phyloP scores from a whole-genome alignment of 2,329 filamentous ascomycete species.

The Venturia pyrina region DNA sequence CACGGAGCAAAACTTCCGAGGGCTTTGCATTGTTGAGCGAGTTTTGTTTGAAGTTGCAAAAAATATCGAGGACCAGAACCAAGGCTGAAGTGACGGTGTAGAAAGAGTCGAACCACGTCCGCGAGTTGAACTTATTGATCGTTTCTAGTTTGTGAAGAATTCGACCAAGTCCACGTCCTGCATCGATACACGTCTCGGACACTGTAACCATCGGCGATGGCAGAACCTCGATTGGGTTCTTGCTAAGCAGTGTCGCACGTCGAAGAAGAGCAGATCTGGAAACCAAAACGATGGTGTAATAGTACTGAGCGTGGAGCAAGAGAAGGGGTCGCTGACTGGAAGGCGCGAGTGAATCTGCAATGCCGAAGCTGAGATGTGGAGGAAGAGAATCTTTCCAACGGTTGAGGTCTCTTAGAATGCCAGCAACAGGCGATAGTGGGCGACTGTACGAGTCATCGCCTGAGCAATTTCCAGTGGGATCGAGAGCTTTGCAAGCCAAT shows the following conservation, averaged over 20 bases:
- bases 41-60: neutral
- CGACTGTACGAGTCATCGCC: slow-evolving; percentile 29
- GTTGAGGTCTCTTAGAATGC: slow-evolving; percentile 28
- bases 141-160: slow-evolving; percentile 28
- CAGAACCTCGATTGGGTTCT: slow-evolving; percentile 16
- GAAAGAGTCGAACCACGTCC: slow-evolving; percentile 32
- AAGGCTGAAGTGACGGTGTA: slow-evolving; percentile 24
- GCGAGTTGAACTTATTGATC: slow-evolving; percentile 29
- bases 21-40: neutral
- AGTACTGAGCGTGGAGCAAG: slow-evolving; percentile 30
- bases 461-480: slow-evolving; percentile 19
- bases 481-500: slow-evolving; percentile 29
- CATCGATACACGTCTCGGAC: slow-evolving; percentile 28
- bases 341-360: slow-evolving; percentile 23
- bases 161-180: slow-evolving; percentile 25
- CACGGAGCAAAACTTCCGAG: neutral
- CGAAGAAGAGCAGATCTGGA: slow-evolving; percentile 30
- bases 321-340: slow-evolving; percentile 29
- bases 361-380: slow-evolving; percentile 26
- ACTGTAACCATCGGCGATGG: slow-evolving; percentile 22
- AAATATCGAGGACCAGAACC: slow-evolving; percentile 28
- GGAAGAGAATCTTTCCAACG: slow-evolving; percentile 31
- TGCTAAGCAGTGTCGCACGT: slow-evolving; percentile 24
- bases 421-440: slow-evolving; percentile 28
- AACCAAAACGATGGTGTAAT: slow-evolving; percentile 30